Evolutionary conservation across 1,139 yeast species (phyloP), one percentile per base, ranked within the genome.

Genomic region (Pichia sp.): DNA sequence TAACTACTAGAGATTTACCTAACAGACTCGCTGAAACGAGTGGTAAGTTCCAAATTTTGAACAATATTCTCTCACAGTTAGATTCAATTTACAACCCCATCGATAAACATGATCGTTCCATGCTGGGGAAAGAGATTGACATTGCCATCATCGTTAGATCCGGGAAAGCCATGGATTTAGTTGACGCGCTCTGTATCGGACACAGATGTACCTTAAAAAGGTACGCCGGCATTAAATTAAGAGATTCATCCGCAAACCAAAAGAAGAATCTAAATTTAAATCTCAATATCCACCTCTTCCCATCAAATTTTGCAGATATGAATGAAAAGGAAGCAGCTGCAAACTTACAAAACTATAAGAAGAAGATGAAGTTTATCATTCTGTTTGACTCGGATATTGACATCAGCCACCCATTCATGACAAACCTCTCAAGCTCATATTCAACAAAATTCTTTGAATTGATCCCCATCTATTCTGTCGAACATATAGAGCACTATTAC

Each of bases 401-500:
- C 41, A 62, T 71, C 0, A 47, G 52, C 9, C 39, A 52, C 32
- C 39, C 34, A 17, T 38, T 33, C 35, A 20, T 53, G 46, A 23
- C 25, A 32, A 28, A 34, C 22, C 22, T 52, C 35, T 39, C 40
- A 27, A 38, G 35, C 22, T 12, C 47, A 48, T 14, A 11, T 8
- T 34, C 80, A 0, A 83, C 93, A 3, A 50, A 47, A 33, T 62
- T 83, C 5, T 58, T 91, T 18, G 64, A 91, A 26, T 62, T 88
- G 20, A 73, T 85, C 3, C 83, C 95, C 2, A 72, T 80, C 45
- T 77, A 84, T 52, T 80, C 94, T 3, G 77, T 86, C 22, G 96
- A 88, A 49, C 97, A 88, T 51, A 74, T 80, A 44, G 74, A 40
- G 28, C 27, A 30, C 22, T 22, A 60, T 56, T 57, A 47, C 49